A percentile compares a stretch with the other conserved stretches of the same genome.
phyloP scores from a whole-genome alignment of 2,329 filamentous ascomycete species.

The Arthrobotrys sphaeroides region DNA sequence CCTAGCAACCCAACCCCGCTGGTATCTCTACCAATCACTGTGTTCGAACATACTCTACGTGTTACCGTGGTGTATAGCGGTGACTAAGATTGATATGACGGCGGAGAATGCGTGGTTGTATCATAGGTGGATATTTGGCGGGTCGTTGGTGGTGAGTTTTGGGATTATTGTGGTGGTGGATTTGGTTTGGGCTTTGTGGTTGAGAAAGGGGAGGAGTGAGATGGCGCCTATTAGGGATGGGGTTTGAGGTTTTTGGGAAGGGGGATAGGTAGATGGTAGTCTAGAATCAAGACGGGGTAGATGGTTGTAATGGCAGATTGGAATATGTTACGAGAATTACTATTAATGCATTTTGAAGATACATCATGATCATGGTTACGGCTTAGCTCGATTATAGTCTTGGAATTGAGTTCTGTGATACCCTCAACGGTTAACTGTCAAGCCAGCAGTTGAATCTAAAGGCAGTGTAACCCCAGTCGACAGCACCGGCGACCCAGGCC shows the following conservation, averaged over 20 bases:
- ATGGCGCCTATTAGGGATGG: slow-evolving; percentile 58
- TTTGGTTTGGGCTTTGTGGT: slow-evolving; percentile 66
- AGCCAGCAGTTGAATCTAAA: no score
- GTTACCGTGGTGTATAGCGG: slow-evolving; percentile 75
- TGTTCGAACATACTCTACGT: slow-evolving; percentile 75
- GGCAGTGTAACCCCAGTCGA: no score
- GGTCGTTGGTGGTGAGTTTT: slow-evolving; percentile 74
- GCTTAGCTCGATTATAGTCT: no score
- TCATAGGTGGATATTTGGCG: slow-evolving; percentile 73
- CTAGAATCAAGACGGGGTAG: background rate
- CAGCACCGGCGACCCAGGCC: background rate
- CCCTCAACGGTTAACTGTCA: no score
- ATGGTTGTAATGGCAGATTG: background rate
- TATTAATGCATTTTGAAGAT: no score
- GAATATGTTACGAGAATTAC: background rate
- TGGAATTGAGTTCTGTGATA: no score
- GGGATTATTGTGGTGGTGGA: slow-evolving; percentile 67
- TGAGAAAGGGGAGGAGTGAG: slow-evolving; percentile 64
- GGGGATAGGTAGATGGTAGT: background rate
- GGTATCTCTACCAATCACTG: slow-evolving; percentile 75
- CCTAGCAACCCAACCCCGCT: slow-evolving; percentile 71
- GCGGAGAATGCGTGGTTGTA: slow-evolving; percentile 72
- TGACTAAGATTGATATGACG: slow-evolving; percentile 65
- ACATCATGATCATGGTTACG: no score
- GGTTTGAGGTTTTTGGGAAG: background rate